Evolutionary conservation across 257 asterid genomes (phyloP).

Genomic region (Plantago ovata): DNA sequence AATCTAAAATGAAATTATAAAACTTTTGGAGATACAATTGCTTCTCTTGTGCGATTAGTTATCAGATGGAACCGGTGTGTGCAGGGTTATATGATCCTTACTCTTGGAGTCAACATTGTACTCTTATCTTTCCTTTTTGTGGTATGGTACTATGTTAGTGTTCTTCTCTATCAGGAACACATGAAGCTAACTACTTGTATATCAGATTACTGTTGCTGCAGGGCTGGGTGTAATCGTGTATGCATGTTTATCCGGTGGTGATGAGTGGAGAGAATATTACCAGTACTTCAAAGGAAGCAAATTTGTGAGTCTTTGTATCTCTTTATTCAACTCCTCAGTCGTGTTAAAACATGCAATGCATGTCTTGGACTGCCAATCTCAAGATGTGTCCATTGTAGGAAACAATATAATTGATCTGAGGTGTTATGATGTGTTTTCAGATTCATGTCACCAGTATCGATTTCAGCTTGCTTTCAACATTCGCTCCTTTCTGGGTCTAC

Average conservation of each 20-base stretch:
- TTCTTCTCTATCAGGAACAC: constrained; percentile 9
- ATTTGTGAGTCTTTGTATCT: constrained; percentile 55
- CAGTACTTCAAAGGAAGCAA: constrained; percentile 85
- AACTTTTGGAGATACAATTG: neutral
- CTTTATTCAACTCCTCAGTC: constrained; percentile 1
- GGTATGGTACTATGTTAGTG: constrained; percentile 17
- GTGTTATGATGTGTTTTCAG: constrained; percentile 33
- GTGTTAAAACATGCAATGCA: neutral
- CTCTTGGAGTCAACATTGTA: too few relatives aligned
- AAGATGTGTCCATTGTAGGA: neutral
- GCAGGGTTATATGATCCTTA: too few relatives aligned
- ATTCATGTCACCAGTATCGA: constrained; percentile 62
- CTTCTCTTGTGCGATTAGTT: too few relatives aligned
- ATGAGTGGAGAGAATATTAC: constrained; percentile 71
- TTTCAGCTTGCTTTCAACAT: constrained; percentile 64
- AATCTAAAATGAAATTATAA: neutral
- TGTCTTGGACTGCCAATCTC: neutral
- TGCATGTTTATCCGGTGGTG: constrained; percentile 57
- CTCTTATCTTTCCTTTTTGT: too few relatives aligned
- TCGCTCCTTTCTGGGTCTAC: constrained; percentile 97
- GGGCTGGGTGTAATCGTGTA: constrained; percentile 56
- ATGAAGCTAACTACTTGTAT: constrained; percentile 38
- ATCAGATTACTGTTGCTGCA: constrained; percentile 64
- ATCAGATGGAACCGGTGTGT: too few relatives aligned
- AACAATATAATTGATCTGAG: neutral